Conservation (phyloP, 1,139 yeast genomes). For the Geotrichum citri-aurantii region DNA sequence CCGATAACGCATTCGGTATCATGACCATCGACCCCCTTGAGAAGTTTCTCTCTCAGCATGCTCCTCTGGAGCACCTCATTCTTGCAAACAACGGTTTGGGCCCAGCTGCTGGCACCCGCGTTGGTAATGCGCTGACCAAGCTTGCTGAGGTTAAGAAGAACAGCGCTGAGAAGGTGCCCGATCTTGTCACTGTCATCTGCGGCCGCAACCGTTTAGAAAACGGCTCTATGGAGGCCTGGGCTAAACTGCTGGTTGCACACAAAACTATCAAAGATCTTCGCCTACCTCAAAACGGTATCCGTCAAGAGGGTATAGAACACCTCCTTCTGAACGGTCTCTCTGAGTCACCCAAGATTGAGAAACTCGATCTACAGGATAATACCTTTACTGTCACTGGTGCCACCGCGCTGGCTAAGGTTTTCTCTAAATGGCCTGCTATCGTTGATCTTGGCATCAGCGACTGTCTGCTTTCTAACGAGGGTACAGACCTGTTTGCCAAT, state of each 20-base stretch:
- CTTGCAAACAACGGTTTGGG: slow-evolving; percentile 97
- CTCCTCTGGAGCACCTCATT: slow-evolving; percentile 75
- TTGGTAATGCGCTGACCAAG: slow-evolving; percentile 76
- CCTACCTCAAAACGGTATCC: slow-evolving; percentile 92
- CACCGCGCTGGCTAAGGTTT: slow-evolving; percentile 55
- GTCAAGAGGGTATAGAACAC: slow-evolving; percentile 84
- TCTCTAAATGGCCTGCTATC: slow-evolving; percentile 53
- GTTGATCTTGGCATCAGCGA: slow-evolving; percentile 82
- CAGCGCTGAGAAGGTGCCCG: slow-evolving; percentile 32
- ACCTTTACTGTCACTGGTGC: slow-evolving; percentile 89
- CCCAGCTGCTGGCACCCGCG: slow-evolving; percentile 93
- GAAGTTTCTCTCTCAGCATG: slow-evolving; percentile 65
- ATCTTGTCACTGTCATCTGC: slow-evolving; percentile 74
- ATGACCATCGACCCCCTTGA: slow-evolving; percentile 94
- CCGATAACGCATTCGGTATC: slow-evolving; percentile 96
- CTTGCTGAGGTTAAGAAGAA: slow-evolving; percentile 60
- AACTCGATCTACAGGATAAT: slow-evolving; percentile 88
- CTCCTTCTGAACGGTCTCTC: slow-evolving; percentile 69
- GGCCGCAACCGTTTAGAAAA: slow-evolving; percentile 96
- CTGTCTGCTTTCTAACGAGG: slow-evolving; percentile 74
- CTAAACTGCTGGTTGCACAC: slow-evolving; percentile 72
- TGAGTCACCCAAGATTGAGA: slow-evolving; percentile 53
- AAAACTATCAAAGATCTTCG: slow-evolving; percentile 64
- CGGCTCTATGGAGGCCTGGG: slow-evolving; percentile 65
- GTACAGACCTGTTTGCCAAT: slow-evolving; percentile 47